Evolutionary conservation across 495 filamentous ascomycete species (phyloP), one percentile per base, ranked within the genome.

Genomic region (Poronia punctata): DNA sequence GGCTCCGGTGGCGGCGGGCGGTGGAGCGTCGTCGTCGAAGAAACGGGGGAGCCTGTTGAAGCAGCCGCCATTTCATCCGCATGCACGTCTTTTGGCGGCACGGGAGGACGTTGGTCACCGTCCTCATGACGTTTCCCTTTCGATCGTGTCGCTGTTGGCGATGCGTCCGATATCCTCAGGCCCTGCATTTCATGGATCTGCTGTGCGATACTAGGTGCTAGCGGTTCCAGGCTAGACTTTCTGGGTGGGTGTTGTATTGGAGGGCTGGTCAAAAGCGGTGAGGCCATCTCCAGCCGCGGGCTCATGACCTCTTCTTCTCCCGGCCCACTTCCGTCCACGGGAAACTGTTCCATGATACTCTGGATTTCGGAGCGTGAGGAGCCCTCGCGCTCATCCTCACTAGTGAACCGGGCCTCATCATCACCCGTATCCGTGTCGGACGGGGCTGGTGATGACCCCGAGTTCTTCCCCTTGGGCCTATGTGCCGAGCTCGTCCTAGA

Each of bases 331-430:
- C 75, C 74, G 14, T 75, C 76, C 49, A 83, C 79, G 49, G 78
- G 78, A 39, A 87, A 87, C 52, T 80, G 83, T 46, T 88, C 88
- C 82, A 98, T 95, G 46, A 98, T 96, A 53, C 74, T 94, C 61
- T 96, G 86, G 35, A 98, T 96, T 57, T 96, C 92, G 1, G 82
- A 79, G 38, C 79, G 79, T 3, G 86, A 87, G 19, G 74, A 76
- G n/a, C 74, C 76, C 35, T 83, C 78, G 22, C 70, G 70, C 37
- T 76, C 68, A 45, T 75, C 72, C 45, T 74, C 70, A 38, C 73
- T 79, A 35, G 54, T 38, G 37, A 62, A 67, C 40, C 58, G 63
- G 54, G 62, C 74, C 44, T 67, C 70, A 46, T 71, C 77, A 54
- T 65, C 73, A 12, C 66, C 74, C 18, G 66, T 66, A 60, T 72